Base-by-base conservation (phyloP, 2,329 filamentous ascomycete genomes). In the Cordyceps fumosorosea region DNA sequence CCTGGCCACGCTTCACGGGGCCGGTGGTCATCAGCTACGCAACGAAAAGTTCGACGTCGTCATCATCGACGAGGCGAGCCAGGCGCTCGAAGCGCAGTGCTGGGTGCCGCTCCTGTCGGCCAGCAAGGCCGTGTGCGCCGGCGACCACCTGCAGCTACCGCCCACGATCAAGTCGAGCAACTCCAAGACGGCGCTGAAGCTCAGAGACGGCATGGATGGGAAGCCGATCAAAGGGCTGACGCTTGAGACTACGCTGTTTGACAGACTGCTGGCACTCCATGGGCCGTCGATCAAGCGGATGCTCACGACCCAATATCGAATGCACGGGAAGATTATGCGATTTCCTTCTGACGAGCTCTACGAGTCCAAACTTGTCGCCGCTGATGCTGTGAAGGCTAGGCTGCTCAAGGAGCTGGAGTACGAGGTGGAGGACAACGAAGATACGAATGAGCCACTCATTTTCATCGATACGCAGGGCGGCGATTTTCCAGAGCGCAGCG, bases 381-480 rank as follows among this genome's bases (percentile, higher is more conserved):
- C 89, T 1, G 90, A 93, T 5, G 79, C 81, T 0, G 95, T 98
- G 65, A 89, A 88, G 72, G 77, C 77, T 5, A 85, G 93, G 18
- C 76, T 97, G 7, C 81, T 99, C 10, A 88, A 80, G 57, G 89
- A 92, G 65, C 75, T 99, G 5, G 84, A 88, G 0, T 96, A 96
- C 71, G 84, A 84, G 11, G 88, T 97, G 0, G 71, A 85, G 63
- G 88, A 90, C 57, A 92, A 84, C 0, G 95, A 98, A 66, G 91
- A 99, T 69, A 98, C 93, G 0, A 83, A 76, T 54, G 91, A 96
- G 74, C 90, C 95, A 0, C 76, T 99, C 2, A 84, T 99, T 11
- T 98, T 98, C 75, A 96, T 91, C 73, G 95, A 99, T 71, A 99
- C 95, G 0, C 95, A 98, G 74, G 95, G 95, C 11, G 95, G 93